Evolutionary conservation across 2,329 filamentous ascomycete genomes (phyloP), one percentile per base, ranked within the genome.

Genomic region (Colletotrichum sp.): DNA sequence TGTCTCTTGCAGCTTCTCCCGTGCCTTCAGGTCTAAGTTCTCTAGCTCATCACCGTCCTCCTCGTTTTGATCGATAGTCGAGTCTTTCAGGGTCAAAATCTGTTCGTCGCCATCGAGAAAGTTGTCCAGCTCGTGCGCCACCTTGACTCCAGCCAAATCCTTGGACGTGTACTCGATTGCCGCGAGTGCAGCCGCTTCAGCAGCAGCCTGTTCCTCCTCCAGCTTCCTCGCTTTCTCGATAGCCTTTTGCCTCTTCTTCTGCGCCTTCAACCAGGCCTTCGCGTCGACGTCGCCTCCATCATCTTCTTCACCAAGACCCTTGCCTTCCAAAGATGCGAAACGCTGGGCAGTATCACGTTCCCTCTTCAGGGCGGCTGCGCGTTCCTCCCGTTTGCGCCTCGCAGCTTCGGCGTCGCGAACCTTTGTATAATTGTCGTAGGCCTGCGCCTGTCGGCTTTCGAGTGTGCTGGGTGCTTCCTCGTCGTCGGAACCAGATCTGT

Each of bases 241-340:
- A 85, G 96, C 95, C 89, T 96, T 98, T 84, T 98, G 95, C 68
- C 96, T 91, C 88, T 98, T 98, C 89, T 98, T 98, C 84, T 96
- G 94, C 75, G 93, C 93, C 79, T 94, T 91, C 76, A 99, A 85
- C 97, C 97, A 99, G 2, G 94, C 89, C 83, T 94, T 94, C 16
- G 96, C 95, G 83, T 98, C 95, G 30, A 94, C 79, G 15, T 93
- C 92, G 5, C 87, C 91, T 8, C 88, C 91, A 4, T 91, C 92
- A 60, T 93, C 93, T 0, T 87, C 88, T 44, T 98, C 97, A 64
- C 94, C 97, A 4, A 99, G 87, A 1, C 96, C 94, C 82, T 94
- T 93, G 74, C 97, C 97, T 81, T 97, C 92, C 13, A 99, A 87
- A 77, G 94, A 91, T 16, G 93, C 89, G 81, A 93, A 91, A 70